Conservation (phyloP, 1,284 basidiomycete genomes). For the Violaceomyces palustris region DNA sequence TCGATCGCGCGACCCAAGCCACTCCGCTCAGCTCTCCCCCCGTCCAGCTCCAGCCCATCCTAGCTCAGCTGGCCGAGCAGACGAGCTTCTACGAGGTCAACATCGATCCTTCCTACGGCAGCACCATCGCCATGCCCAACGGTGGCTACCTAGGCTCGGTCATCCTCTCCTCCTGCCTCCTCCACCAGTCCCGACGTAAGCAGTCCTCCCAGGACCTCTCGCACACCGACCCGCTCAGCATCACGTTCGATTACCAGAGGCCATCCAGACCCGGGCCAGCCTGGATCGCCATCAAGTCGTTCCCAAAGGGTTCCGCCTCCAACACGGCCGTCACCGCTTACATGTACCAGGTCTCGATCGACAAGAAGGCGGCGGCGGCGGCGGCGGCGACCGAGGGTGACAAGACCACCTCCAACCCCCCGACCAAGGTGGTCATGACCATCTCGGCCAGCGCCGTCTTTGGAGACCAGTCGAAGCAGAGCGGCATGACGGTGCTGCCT, state of each 20-base stretch:
- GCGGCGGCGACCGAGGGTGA: no score
- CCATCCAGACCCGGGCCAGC: no score
- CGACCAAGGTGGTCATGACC: not conserved
- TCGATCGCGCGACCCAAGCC: not conserved
- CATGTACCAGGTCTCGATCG: not conserved
- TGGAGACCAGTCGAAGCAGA: conserved; percentile 1
- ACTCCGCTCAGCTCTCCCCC: not conserved
- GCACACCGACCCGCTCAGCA: conserved; percentile 2
- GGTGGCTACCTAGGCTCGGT: conserved; percentile 2
- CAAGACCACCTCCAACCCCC: no score
- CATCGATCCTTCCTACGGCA: not conserved
- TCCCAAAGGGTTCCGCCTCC: not conserved
- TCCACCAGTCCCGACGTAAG: not conserved
- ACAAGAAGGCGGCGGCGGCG: not conserved
- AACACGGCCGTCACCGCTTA: not conserved
- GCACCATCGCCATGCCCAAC: conserved; percentile 1
- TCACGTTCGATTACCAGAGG: conserved; percentile 2
- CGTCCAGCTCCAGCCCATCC: not conserved
- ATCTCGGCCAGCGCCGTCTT: not conserved
- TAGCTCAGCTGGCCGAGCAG: not conserved
- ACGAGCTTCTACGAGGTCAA: not conserved
- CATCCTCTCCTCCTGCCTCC: conserved; percentile 1
- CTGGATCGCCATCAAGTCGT: not conserved
- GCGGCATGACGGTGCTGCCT: not conserved
- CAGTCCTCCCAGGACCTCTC: not conserved